These are phyloP conservation scores for Paramecium pentaurelia DNA, from an alignment of 73 alveolate genomes.

Conservation along the genomic window DNA sequence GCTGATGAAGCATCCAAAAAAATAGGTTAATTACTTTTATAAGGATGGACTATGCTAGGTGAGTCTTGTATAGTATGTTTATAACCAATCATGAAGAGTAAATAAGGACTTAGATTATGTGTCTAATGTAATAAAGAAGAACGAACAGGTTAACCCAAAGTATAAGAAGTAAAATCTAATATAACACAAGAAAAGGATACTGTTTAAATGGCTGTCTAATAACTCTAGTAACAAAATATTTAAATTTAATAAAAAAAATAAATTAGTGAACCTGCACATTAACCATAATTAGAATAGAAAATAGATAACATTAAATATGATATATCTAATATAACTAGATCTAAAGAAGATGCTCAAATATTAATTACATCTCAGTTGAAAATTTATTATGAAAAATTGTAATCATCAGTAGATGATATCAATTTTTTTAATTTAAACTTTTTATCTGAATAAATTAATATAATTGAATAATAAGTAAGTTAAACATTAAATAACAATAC, in stretches of 20 bases:
- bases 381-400: neutral
- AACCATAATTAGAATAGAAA: neutral
- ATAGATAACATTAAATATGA: neutral
- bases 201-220: no score
- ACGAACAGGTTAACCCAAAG: neutral
- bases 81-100: neutral
- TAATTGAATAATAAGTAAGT: neutral
- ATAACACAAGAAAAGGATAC: neutral
- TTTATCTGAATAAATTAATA: no score
- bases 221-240: no score
- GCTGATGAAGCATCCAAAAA: constrained; percentile 18
- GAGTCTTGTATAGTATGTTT: neutral
- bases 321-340: no score
- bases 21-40: neutral
- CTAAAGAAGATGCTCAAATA: neutral
- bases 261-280: no score
- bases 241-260: no score
- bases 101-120: neutral
- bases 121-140: constrained; percentile 1
- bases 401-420: neutral
- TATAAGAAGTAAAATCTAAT: neutral
- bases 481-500: neutral
- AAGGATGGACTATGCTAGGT: neutral
- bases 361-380: neutral
- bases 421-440: no score